Conservation (phyloP, 2,329 filamentous ascomycete species). For the Alternaria metachromatica region DNA sequence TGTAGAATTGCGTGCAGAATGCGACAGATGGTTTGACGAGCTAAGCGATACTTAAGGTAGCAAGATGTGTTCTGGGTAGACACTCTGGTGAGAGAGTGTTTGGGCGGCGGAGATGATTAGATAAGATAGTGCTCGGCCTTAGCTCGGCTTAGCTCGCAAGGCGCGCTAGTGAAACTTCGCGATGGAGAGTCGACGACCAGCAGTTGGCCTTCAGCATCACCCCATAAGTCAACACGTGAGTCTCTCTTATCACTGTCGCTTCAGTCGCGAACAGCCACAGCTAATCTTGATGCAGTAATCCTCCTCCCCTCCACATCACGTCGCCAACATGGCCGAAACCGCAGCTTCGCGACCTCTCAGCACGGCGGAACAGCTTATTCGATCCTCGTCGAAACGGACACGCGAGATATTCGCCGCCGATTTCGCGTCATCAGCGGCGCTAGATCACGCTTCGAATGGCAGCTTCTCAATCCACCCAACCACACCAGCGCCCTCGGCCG, state of each 20-base stretch:
- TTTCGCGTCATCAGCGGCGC: constrained; percentile 53
- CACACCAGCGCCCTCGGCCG: constrained; percentile 53
- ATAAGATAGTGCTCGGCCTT: constrained; percentile 5
- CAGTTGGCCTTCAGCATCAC: background rate
- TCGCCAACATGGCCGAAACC: constrained; percentile 27
- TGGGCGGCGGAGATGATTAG: background rate
- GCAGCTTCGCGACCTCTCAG: constrained; percentile 24
- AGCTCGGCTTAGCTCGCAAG: background rate
- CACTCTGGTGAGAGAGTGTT: too few relatives aligned
- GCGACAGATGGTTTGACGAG: too few relatives aligned
- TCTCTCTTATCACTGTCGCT: background rate
- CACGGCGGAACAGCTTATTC: constrained; percentile 41
- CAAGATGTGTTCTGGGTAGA: too few relatives aligned
- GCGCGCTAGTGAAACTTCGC: constrained; percentile 21
- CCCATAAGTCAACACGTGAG: constrained; percentile 3
- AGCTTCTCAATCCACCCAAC: constrained; percentile 52
- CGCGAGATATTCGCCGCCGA: constrained; percentile 62
- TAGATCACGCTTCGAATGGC: constrained; percentile 51
- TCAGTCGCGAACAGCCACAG: background rate
- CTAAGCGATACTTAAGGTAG: too few relatives aligned
- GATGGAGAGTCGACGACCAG: constrained; percentile 8
- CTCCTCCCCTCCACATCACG: background rate
- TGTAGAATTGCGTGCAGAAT: too few relatives aligned
- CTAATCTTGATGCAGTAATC: background rate
- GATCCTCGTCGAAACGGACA: constrained; percentile 60